Conservation (phyloP, 2,329 filamentous ascomycete species). For the Tolypocladium sp. region DNA sequence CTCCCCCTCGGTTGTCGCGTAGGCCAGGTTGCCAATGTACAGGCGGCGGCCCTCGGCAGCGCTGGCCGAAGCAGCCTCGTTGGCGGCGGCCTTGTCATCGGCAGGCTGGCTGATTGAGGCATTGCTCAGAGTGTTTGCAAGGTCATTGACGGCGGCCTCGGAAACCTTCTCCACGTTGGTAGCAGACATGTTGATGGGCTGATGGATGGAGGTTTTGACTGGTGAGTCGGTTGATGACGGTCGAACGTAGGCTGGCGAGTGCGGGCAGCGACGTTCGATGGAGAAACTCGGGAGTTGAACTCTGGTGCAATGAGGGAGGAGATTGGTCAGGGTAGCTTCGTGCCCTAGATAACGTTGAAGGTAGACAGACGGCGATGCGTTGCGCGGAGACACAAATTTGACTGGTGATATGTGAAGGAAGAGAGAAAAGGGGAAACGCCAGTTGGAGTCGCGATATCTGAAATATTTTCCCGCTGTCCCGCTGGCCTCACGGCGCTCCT, state of each 20-base stretch:
- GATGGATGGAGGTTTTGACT: constrained; percentile 34
- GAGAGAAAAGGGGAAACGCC: constrained; percentile 19
- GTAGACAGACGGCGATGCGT: constrained; percentile 37
- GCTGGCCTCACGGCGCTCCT: constrained; percentile 6
- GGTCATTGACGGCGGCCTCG: constrained; percentile 63
- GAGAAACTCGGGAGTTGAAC: constrained; percentile 41
- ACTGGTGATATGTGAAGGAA: constrained; percentile 33
- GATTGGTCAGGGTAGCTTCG: constrained; percentile 70
- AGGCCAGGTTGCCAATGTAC: constrained; percentile 99
- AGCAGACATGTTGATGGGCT: constrained; percentile 72
- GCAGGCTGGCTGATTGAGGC: constrained; percentile 49
- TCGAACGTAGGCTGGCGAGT: constrained; percentile 24
- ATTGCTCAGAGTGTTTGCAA: constrained; percentile 66
- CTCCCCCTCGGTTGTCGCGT: constrained; percentile 99
- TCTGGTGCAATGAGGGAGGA: constrained; percentile 60
- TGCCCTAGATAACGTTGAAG: constrained; percentile 62
- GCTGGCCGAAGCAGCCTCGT: constrained; percentile 90
- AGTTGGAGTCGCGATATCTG: constrained; percentile 23
- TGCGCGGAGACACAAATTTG: constrained; percentile 37
- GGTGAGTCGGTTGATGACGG: constrained; percentile 35
- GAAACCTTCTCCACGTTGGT: constrained; percentile 52
- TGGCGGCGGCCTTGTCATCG: constrained; percentile 54
- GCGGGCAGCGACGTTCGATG: constrained; percentile 33
- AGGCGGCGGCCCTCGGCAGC: constrained; percentile 98
- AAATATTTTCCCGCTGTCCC: constrained; percentile 34